Percentiles rank a stretch among this genome's conserved stretches.
These are phyloP conservation scores for Scedosporium boydii DNA, from an alignment of 2,329 filamentous ascomycete species.

Conservation along the genomic window DNA sequence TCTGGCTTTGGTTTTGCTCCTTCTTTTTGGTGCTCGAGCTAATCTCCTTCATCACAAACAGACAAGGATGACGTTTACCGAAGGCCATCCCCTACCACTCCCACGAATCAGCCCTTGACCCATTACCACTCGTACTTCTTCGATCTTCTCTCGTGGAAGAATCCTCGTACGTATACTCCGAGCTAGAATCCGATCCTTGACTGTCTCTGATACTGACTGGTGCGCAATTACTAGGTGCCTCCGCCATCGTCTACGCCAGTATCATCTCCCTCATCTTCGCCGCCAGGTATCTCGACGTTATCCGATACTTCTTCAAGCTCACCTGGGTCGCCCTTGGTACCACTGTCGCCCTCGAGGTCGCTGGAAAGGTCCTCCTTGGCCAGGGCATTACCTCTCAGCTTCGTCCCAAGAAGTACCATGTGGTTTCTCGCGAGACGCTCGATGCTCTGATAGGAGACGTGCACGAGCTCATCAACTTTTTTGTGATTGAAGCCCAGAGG, in stretches of 20 bases:
- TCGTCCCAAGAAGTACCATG: slow-evolving; percentile 59
- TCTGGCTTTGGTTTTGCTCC: not conserved
- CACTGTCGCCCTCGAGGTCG: slow-evolving; percentile 50
- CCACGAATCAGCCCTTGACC: slow-evolving; percentile 43
- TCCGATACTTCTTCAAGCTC: slow-evolving; percentile 56
- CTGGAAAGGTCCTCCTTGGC: slow-evolving; percentile 51
- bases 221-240: slow-evolving; percentile 37
- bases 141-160: slow-evolving; percentile 60
- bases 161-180: slow-evolving; percentile 44
- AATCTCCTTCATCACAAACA: slow-evolving; percentile 14
- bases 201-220: not conserved
- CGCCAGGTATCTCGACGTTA: slow-evolving; percentile 54
- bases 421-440: slow-evolving; percentile 51
- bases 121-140: slow-evolving; percentile 65
- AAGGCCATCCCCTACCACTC: not conserved
- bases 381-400: slow-evolving; percentile 56
- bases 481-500: slow-evolving; percentile 60
- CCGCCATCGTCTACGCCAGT: slow-evolving; percentile 52
- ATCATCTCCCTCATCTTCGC: slow-evolving; percentile 52
- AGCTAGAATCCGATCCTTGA: not conserved
- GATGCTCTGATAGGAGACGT: slow-evolving; percentile 53
- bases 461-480: slow-evolving; percentile 63
- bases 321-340: slow-evolving; percentile 53
- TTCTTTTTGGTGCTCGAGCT: slow-evolving; percentile 14
- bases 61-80: slow-evolving; percentile 37